phyloP scores from a whole-genome alignment of 2,329 filamentous ascomycete species.

The Endocalyx cinctus region DNA sequence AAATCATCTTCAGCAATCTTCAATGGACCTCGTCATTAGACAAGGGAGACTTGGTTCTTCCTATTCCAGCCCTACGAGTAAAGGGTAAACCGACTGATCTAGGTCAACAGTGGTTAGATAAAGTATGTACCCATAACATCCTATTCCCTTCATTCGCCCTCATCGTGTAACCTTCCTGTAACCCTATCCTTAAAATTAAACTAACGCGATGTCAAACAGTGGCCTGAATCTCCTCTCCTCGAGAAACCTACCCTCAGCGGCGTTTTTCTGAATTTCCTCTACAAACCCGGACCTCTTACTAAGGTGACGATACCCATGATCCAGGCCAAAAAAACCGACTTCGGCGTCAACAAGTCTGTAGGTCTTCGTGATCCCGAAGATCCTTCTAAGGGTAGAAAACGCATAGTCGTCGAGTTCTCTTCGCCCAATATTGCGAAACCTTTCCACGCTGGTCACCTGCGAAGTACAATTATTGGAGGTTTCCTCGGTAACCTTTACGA shows the following conservation, averaged over 20 bases:
- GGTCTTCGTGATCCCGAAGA: constrained; percentile 51
- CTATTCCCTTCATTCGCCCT: too few species aligned
- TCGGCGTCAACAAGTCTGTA: constrained; percentile 58
- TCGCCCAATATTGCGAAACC: constrained; percentile 73
- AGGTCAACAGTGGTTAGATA: constrained; percentile 55
- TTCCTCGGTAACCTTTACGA: constrained; percentile 68
- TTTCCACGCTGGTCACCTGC: constrained; percentile 69
- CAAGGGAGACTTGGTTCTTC: constrained; percentile 76
- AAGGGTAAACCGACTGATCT: constrained; percentile 66
- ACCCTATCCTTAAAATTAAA: too few species aligned
- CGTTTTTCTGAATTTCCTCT: constrained; percentile 74
- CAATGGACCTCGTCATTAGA: constrained; percentile 77
- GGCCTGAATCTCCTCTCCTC: constrained; percentile 70
- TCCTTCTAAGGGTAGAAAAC: constrained; percentile 35
- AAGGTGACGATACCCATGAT: constrained; percentile 66
- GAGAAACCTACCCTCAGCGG: constrained; percentile 63
- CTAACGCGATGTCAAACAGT: too few species aligned
- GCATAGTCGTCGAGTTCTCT: constrained; percentile 66
- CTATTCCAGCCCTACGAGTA: constrained; percentile 73
- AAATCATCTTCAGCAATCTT: constrained; percentile 69
- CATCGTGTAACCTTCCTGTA: too few species aligned
- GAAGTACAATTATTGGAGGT: constrained; percentile 72
- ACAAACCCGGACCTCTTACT: constrained; percentile 64
- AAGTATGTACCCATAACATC: too few species aligned
- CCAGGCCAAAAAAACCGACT: constrained; percentile 55